These are phyloP conservation scores for Apiospora sp. DNA, from an alignment of 2,329 filamentous ascomycete species.

Conservation along the genomic window DNA sequence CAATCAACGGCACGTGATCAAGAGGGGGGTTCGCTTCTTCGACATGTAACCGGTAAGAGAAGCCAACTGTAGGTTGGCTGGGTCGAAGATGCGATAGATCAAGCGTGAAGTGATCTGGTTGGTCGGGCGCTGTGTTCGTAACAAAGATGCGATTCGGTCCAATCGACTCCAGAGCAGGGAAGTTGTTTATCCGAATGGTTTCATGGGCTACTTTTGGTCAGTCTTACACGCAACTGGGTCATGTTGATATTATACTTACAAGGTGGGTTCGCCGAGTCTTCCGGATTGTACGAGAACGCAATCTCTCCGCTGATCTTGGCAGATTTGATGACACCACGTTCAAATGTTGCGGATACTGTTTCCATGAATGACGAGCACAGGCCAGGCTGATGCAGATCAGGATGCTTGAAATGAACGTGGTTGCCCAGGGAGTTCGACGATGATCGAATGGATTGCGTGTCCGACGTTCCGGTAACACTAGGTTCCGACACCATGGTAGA, in stretches of 20 bases:
- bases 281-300: conserved; percentile 80
- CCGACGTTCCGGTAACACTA: conserved; percentile 68
- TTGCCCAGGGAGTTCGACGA: conserved; percentile 80
- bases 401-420: conserved; percentile 76
- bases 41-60: conserved; percentile 89
- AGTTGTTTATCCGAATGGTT: conserved; percentile 86
- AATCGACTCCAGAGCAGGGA: conserved; percentile 86
- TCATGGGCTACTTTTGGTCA: conserved; percentile 57
- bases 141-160: conserved; percentile 94
- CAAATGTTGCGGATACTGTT: conserved; percentile 85
- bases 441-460: conserved; percentile 91
- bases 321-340: conserved; percentile 74
- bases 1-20: conserved; percentile 73
- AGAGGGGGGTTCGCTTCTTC: conserved; percentile 59
- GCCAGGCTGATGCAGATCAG: conserved; percentile 80
- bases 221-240: conserved; percentile 9
- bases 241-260: conserved; percentile 54
- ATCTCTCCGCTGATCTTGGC: conserved; percentile 87
- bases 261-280: conserved; percentile 55
- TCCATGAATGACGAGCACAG: conserved; percentile 91
- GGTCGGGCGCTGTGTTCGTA: conserved; percentile 68
- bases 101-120: conserved; percentile 81
- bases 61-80: conserved; percentile 75
- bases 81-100: conserved; percentile 74
- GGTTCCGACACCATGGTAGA: conserved; percentile 69